Evolutionary conservation across 345 rosid species (phyloP).

Genomic region (Erucastrum elatum): DNA sequence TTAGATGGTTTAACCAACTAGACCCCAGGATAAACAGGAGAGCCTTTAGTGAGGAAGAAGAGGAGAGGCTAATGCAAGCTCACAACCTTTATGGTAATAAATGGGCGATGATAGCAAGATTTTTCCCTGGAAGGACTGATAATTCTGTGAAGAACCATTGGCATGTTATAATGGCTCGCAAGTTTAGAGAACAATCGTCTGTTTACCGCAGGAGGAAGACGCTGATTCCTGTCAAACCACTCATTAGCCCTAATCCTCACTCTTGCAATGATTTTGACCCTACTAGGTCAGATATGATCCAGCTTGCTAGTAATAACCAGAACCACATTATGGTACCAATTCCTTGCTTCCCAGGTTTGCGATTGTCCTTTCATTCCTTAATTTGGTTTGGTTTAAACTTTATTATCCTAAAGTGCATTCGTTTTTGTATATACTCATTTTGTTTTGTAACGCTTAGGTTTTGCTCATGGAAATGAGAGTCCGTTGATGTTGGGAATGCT

Average conservation of each 20-base stretch:
- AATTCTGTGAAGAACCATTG: constrained; percentile 46
- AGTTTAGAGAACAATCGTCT: constrained; percentile 40
- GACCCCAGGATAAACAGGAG: constrained; percentile 41
- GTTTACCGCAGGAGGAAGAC: constrained; percentile 32
- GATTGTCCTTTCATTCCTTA: constrained; percentile 3
- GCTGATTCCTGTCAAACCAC: constrained; percentile 22
- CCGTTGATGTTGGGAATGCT: constrained; percentile 10
- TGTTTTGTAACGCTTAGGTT: constrained; percentile 16
- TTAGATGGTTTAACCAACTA: constrained; percentile 45
- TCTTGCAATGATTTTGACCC: constrained; percentile 7
- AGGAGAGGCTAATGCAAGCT: constrained; percentile 39
- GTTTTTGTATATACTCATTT: not conserved
- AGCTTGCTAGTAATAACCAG: constrained; percentile 19
- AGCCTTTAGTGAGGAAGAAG: constrained; percentile 43
- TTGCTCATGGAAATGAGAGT: constrained; percentile 5
- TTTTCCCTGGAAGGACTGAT: constrained; percentile 45
- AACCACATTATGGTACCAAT: constrained; percentile 22
- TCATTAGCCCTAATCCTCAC: constrained; percentile 7
- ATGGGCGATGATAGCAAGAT: constrained; percentile 46
- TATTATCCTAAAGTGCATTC: not conserved
- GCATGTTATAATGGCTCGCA: constrained; percentile 45
- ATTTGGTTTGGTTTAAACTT: not conserved
- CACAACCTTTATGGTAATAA: constrained; percentile 44
- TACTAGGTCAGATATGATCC: constrained; percentile 16
- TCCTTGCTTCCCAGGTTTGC: constrained; percentile 38